Conservation (phyloP, 1,284 basidiomycete species). For the Ceratobasidium papillatum region DNA sequence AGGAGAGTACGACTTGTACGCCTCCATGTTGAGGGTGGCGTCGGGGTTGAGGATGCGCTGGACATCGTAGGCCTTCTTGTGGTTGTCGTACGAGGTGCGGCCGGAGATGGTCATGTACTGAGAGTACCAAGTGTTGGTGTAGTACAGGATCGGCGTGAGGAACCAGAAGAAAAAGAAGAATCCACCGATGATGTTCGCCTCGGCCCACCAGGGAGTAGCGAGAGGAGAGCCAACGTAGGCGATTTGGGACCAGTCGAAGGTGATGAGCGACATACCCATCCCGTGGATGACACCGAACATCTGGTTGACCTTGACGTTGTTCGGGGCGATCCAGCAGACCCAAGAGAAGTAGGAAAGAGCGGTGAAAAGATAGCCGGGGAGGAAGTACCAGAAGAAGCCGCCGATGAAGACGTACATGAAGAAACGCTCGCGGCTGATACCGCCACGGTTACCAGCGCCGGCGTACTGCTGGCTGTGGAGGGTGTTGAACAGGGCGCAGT, state of each 20-base stretch:
- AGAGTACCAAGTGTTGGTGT: slow-evolving; percentile 60
- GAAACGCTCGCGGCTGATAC: slow-evolving; percentile 79
- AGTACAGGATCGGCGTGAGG: slow-evolving; percentile 71
- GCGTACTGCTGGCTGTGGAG: slow-evolving; percentile 70
- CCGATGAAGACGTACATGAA: slow-evolving; percentile 70
- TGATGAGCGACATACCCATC: slow-evolving; percentile 56
- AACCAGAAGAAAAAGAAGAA: slow-evolving; percentile 85
- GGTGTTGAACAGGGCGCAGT: slow-evolving; percentile 71
- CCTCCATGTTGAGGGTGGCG: slow-evolving; percentile 65
- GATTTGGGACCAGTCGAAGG: slow-evolving; percentile 67
- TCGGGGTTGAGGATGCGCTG: slow-evolving; percentile 67
- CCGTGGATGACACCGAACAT: slow-evolving; percentile 76
- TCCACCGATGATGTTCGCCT: slow-evolving; percentile 80
- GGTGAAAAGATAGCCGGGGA: slow-evolving; percentile 76
- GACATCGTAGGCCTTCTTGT: slow-evolving; percentile 75
- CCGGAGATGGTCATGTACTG: slow-evolving; percentile 64
- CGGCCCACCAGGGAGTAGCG: slow-evolving; percentile 65
- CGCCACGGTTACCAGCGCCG: slow-evolving; percentile 68
- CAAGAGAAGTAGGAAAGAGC: slow-evolving; percentile 76
- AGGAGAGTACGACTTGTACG: slow-evolving; percentile 83
- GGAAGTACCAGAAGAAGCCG: slow-evolving; percentile 73
- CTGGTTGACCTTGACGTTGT: slow-evolving; percentile 64
- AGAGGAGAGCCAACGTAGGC: slow-evolving; percentile 61
- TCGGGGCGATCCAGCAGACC: slow-evolving; percentile 80
- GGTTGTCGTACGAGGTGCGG: slow-evolving; percentile 66